Conservation (phyloP, 2,329 filamentous ascomycete genomes). For the Penicillium thymicola region DNA sequence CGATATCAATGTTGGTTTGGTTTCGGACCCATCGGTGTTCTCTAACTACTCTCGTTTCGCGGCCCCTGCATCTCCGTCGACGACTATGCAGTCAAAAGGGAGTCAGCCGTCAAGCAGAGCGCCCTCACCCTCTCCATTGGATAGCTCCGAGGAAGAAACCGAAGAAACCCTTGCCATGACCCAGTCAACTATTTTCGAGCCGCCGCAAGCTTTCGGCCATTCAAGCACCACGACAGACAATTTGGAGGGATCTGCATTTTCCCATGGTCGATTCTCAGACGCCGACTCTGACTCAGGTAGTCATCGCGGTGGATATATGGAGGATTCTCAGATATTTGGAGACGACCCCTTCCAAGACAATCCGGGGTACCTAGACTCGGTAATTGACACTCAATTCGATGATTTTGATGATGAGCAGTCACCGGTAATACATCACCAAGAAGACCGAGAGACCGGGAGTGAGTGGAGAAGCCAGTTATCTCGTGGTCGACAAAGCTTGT, state of each 20-base stretch:
- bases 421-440: slow-evolving; percentile 11
- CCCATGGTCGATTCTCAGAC: slow-evolving; percentile 43
- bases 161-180: slow-evolving; percentile 34
- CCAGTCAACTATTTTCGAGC: slow-evolving; percentile 40
- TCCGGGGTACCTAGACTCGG: slow-evolving; percentile 39
- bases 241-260: slow-evolving; percentile 33
- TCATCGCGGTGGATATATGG: slow-evolving; percentile 23
- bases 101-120: slow-evolving; percentile 29
- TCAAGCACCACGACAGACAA: neutral
- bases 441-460: slow-evolving; percentile 7
- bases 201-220: slow-evolving; percentile 13
- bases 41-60: slow-evolving; percentile 43
- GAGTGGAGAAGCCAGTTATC: slow-evolving; percentile 16
- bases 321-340: slow-evolving; percentile 27
- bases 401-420: slow-evolving; percentile 32
- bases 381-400: slow-evolving; percentile 35
- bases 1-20: slow-evolving; percentile 45
- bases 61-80: slow-evolving; percentile 31
- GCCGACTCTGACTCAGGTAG: slow-evolving; percentile 39
- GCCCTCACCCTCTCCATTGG: slow-evolving; percentile 26
- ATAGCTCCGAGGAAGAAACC: slow-evolving; percentile 25
- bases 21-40: slow-evolving; percentile 50
- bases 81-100: slow-evolving; percentile 33
- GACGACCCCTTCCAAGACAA: slow-evolving; percentile 37
- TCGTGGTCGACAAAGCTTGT: slow-evolving; percentile 17